These are phyloP conservation scores for Cordyceps tenuipes DNA, from an alignment of 2,329 filamentous ascomycete genomes.

Conservation along the genomic window DNA sequence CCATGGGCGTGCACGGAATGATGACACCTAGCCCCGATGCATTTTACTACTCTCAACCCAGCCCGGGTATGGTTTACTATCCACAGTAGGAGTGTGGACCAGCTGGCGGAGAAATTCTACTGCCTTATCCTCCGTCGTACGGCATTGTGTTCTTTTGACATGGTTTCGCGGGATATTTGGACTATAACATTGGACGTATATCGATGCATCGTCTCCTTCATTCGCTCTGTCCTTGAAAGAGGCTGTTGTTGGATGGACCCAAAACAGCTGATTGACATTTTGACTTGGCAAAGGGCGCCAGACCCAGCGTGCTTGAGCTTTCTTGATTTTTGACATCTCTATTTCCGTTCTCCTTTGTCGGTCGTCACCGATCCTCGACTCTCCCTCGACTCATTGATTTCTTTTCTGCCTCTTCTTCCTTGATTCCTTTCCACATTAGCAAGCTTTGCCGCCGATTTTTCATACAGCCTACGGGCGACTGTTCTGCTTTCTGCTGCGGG, in stretches of 20 bases:
- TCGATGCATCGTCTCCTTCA: not conserved
- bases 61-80: constrained; percentile 52
- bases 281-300: constrained; percentile 1
- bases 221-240: not conserved
- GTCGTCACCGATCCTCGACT: constrained; percentile 7
- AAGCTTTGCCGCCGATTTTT: not conserved
- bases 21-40: constrained; percentile 59
- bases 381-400: not conserved
- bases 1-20: constrained; percentile 70
- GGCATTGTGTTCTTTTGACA: not conserved
- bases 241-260: not conserved
- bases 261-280: not conserved
- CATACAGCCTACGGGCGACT: not conserved
- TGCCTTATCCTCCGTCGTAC: not conserved
- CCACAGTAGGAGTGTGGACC: constrained; percentile 39
- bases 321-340: constrained; percentile 9
- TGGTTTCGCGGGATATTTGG: not conserved
- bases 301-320: constrained; percentile 1
- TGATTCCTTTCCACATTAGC: constrained; percentile 2
- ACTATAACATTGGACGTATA: not conserved
- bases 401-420: constrained; percentile 12
- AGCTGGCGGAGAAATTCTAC: not conserved
- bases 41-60: constrained; percentile 61
- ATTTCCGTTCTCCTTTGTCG: constrained; percentile 5
- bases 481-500: not conserved